phyloP scores from a whole-genome alignment of 2,329 filamentous ascomycete genomes.

The Dendrostoma leiphaemia region DNA sequence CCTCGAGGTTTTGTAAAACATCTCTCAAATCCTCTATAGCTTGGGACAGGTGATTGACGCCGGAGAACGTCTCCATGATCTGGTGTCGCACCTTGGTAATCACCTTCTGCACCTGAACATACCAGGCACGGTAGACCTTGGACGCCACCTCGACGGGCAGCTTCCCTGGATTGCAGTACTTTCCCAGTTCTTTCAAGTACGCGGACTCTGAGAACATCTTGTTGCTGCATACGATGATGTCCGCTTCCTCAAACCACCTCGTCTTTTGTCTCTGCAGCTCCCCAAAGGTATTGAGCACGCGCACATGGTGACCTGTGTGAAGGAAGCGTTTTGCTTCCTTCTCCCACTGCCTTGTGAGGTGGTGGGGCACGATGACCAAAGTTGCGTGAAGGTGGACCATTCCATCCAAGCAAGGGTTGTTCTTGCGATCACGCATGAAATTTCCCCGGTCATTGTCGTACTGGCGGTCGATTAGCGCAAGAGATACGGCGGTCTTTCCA shows the following conservation, averaged over 20 bases:
- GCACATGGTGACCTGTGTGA: conserved; percentile 20
- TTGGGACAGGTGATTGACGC: background rate
- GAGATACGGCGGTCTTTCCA: conserved; percentile 41
- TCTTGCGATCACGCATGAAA: conserved; percentile 20
- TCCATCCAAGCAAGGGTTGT: conserved; percentile 15
- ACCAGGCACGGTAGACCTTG: conserved; percentile 17
- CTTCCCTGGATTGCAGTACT: conserved; percentile 3
- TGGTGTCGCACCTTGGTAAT: background rate
- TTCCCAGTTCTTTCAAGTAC: conserved; percentile 8
- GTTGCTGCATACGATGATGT: conserved; percentile 37
- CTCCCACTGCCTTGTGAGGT: conserved; percentile 40
- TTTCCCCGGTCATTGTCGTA: conserved; percentile 19
- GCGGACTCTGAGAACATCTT: conserved; percentile 22
- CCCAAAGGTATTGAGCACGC: conserved; percentile 24
- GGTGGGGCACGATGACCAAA: conserved; percentile 37
- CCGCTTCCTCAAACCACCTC: conserved; percentile 26
- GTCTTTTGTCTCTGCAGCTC: conserved; percentile 17
- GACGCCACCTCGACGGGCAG: background rate
- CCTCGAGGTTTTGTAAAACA: background rate
- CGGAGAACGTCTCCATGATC: background rate
- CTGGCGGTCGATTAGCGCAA: conserved; percentile 35
- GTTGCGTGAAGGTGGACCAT: conserved; percentile 33
- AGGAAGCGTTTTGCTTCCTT: conserved; percentile 34
- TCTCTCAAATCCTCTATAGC: background rate
- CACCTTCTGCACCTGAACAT: background rate